Evolutionary conservation across 768 basidiomycete genomes (phyloP), one percentile per base, ranked within the genome.

Genomic region (Xerocomus brunneocitrinus): DNA sequence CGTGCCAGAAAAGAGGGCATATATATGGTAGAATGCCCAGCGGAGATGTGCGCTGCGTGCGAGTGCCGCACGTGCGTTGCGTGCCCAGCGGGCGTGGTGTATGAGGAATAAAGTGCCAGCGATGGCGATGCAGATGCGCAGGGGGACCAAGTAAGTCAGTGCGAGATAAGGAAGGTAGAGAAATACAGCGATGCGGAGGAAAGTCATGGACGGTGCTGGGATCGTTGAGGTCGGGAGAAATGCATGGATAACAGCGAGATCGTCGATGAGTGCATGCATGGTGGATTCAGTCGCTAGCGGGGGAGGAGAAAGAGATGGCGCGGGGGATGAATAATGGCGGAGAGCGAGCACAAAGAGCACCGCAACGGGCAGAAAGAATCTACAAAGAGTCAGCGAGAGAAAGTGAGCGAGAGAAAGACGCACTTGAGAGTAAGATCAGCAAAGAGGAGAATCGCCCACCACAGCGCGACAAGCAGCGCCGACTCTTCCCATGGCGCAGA

Each of bases 361-460:
- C 4, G 76, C 66, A 6, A 83, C 24, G 13, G 89, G 88, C 10
- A 90, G 68, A 31, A 82, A 73, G 59, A 81, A 82, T 55, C 85
- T 86, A 60, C 28, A 24, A n/a, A 25, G 36, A 6, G 19, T 54
- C 47, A 64, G 59, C 16, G 5, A 6, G 12, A 12, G 31, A 2
- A 7, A 1, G 10, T 3, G 10, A 2, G 4, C 7, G 3, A 6
- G 1, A 9, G 1, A 27, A 24, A 9, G 8, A 67, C 75, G 47
- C 53, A 82, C 83, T 78, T 76, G 58, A 91, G 69, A 9, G 67
- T 69, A 32, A 70, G 68, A 14, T 77, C 75, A 1, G 78, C 69
- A 42, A 86, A 74, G 51, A 94, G 73, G 71, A 89, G 91, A 19
- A 83, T 25, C 0, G 79, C 80, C 89, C 91, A 95, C 89, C 89